These are phyloP conservation scores for Fusarium protoensiforme DNA, from an alignment of 2,329 filamentous ascomycete species.

Conservation along the genomic window DNA sequence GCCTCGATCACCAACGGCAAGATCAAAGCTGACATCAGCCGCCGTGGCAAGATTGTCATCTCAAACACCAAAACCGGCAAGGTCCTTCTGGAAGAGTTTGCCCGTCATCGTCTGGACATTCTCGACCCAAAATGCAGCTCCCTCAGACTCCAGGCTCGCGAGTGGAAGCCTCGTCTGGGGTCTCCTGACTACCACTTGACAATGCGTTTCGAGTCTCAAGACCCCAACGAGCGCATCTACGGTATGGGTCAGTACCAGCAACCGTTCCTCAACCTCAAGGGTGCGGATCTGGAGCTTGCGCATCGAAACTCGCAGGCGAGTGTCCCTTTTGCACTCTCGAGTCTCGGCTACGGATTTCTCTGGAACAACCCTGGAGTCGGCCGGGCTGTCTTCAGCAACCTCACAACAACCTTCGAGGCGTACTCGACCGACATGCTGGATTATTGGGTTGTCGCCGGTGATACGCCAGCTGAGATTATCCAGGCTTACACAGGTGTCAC, in stretches of 20 bases:
- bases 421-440: conserved; percentile 67
- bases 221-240: conserved; percentile 69
- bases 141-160: conserved; percentile 65
- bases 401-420: conserved; percentile 71
- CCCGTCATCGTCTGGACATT: conserved; percentile 47
- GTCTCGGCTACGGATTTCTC: conserved; percentile 69
- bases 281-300: conserved; percentile 70
- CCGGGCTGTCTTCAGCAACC: conserved; percentile 69
- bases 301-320: conserved; percentile 75
- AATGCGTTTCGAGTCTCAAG: conserved; percentile 66
- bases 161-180: conserved; percentile 65
- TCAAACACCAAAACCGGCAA: conserved; percentile 40
- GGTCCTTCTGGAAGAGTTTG: conserved; percentile 47
- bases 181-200: conserved; percentile 65
- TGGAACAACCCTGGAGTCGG: conserved; percentile 76
- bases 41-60: conserved; percentile 45
- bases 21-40: conserved; percentile 43
- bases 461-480: conserved; percentile 65
- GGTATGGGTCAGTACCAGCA: conserved; percentile 79
- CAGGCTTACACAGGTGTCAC: conserved; percentile 66
- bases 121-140: conserved; percentile 71
- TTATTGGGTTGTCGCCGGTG: conserved; percentile 72
- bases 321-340: conserved; percentile 71
- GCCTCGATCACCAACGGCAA: conserved; percentile 45
- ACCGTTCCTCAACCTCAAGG: conserved; percentile 71